Base-by-base conservation (phyloP, 805 yeast species). In the Schizosaccharomyces osmophilus region DNA sequence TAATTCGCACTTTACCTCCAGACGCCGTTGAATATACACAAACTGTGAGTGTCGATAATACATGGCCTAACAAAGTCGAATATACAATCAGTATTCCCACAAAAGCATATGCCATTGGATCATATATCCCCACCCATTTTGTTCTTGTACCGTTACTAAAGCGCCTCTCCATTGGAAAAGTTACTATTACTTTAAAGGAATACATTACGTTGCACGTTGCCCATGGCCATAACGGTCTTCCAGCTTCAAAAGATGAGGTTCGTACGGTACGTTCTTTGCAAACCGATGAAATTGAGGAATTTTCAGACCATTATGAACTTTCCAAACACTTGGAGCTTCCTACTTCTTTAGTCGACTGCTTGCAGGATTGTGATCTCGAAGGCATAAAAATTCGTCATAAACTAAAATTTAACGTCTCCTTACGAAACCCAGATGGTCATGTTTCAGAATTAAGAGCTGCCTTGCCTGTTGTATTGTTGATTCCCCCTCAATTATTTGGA, bases 51-150 rank as follows among this genome's bases (percentile, higher is more conserved):
- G 94, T 90, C 41, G 95, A 88, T 68, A 90, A 90, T 69, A 83
- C 89, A 0, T 90, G 97, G 97, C 97, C 97, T 1, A 75, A 82
- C 58, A 93, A 93, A 69, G 87, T 90, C 41, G 97, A 90, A 68
- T 90, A 90, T 70, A 79, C 87, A 2, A 81, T 93, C 63, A 84
- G 86, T 61, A 82, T 86, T 5, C 97, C 97, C 0, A 77, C 87
- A 31, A 83, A 86, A 67, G 95, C 97, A 0, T 79, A 87, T 29
- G 94, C 97, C 0, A 82, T 93, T 55, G 98, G 98, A 1, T 82
- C 95, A 0, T 73, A 80, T 0, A 75, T 84, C 5, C 85, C 87
- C 1, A 77, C 90, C 5, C 79, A 81, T 65, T 75, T 90, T 66
- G 75, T 80, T 64, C 69, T 90, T 66, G 84, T 84, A 1, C 97